Conservation (phyloP, 2,329 filamentous ascomycete species). For the Penicillium corylophilum region DNA sequence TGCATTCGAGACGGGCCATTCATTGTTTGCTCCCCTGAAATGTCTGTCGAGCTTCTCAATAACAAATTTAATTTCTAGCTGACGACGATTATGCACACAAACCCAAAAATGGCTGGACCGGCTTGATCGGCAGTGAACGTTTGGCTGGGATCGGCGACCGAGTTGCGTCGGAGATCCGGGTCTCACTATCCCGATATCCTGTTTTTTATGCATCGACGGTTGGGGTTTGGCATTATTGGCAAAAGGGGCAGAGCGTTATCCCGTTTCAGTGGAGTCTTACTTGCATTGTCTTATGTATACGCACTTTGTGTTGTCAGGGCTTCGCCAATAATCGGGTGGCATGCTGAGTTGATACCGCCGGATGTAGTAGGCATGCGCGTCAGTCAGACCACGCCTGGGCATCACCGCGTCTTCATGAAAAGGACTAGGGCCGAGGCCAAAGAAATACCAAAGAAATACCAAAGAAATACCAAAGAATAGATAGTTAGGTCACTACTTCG, state of each 20-base stretch:
- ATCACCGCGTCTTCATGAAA: background rate
- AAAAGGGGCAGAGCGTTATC: background rate
- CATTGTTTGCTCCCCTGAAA: no score
- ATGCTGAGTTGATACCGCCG: background rate
- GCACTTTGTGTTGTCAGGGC: background rate
- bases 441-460: background rate
- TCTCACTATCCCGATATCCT: background rate
- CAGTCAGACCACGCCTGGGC: background rate
- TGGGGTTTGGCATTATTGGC: background rate
- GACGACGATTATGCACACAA: background rate
- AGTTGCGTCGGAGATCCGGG: background rate
- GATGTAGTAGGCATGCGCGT: background rate
- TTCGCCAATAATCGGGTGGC: background rate
- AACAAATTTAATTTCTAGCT: no score
- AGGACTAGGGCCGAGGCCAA: background rate
- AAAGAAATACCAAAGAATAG: background rate
- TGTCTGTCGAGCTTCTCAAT: no score
- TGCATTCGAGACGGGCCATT: no score
- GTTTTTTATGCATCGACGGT: background rate
- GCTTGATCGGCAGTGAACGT: constrained; percentile 5
- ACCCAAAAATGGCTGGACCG: background rate
- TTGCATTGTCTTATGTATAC: background rate
- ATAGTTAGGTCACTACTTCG: background rate
- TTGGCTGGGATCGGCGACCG: constrained; percentile 11
- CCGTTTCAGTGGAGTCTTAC: background rate